phyloP scores from a whole-genome alignment of 148 eudicot genomes.

The Nepenthes gracilis region DNA sequence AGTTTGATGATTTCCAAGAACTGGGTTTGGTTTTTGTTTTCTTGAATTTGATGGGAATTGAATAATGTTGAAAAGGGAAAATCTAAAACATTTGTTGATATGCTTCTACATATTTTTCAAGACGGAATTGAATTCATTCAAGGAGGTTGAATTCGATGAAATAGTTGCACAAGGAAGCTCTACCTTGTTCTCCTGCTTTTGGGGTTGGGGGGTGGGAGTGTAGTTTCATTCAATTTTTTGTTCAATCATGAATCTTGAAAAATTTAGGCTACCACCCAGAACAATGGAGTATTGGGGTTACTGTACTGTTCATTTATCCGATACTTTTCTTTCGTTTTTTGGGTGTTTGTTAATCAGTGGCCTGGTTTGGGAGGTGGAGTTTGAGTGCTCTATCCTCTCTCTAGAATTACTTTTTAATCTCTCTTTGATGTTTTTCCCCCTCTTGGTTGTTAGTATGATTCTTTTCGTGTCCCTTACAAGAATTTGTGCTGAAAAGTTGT shows the following conservation, averaged over 20 bases:
- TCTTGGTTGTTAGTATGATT: constrained; percentile 13
- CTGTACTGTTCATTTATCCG: too few relatives aligned
- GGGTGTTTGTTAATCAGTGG: neutral
- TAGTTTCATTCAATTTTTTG: too few relatives aligned
- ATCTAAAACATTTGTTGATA: neutral
- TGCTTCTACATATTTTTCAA: neutral
- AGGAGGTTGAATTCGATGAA: constrained; percentile 3
- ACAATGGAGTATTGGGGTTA: too few relatives aligned
- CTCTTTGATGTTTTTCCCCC: constrained; percentile 5
- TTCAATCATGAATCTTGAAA: too few relatives aligned
- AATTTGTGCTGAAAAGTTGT: constrained; percentile 31
- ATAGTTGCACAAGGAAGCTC: constrained; percentile 7
- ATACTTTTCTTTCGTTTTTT: too few relatives aligned
- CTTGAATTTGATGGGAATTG: neutral
- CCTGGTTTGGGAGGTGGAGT: neutral
- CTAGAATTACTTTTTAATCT: neutral
- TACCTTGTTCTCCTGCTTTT: neutral
- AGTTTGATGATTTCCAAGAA: too few relatives aligned
- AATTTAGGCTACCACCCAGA: too few relatives aligned
- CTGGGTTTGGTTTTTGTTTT: constrained; percentile 1
- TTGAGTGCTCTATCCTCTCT: neutral
- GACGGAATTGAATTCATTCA: neutral
- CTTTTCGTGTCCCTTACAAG: constrained; percentile 21
- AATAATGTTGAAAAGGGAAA: neutral
- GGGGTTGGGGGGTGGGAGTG: neutral